Evolutionary conservation across 176 grass and related monocot species (phyloP).

Genomic region (Avena atlantica): DNA sequence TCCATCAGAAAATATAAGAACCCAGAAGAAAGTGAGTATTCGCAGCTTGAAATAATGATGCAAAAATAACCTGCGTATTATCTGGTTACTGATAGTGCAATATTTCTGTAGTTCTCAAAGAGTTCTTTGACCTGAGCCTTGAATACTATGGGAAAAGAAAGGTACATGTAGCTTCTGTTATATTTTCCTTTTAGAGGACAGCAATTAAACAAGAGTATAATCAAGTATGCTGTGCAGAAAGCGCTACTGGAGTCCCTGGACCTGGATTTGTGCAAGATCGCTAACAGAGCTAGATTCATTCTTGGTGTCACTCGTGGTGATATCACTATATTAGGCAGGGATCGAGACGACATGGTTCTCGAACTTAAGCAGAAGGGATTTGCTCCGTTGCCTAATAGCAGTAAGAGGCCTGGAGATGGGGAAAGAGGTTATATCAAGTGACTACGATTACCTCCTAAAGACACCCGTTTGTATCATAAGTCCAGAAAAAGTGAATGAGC

Average conservation of each 20-base stretch:
- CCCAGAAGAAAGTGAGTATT: conserved; percentile 53
- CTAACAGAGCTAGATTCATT: conserved; percentile 50
- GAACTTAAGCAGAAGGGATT: conserved; percentile 63
- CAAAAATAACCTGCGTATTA: not conserved
- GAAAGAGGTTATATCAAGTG: conserved; percentile 40
- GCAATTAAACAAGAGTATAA: not conserved
- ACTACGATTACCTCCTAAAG: conserved; percentile 61
- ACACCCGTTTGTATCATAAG: conserved; percentile 42
- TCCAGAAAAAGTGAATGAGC: conserved; percentile 52
- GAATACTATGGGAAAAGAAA: conserved; percentile 65
- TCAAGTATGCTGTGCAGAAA: conserved; percentile 42
- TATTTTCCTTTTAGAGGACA: not conserved
- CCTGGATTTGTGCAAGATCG: conserved; percentile 48
- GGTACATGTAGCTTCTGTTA: conserved; percentile 33
- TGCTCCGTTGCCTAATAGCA: conserved; percentile 58
- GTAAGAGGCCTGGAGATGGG: conserved; percentile 11
- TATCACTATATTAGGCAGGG: conserved; percentile 50
- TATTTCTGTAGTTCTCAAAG: conserved; percentile 46
- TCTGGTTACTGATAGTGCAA: not conserved
- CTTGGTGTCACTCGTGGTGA: conserved; percentile 33
- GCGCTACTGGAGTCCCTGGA: conserved; percentile 52
- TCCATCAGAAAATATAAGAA: conserved; percentile 61
- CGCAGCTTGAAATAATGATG: not conserved
- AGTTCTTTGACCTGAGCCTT: conserved; percentile 50
- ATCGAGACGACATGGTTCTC: conserved; percentile 53